These are phyloP conservation scores for Crithidia thermophila DNA, from an alignment of 208 protist genomes.

Conservation along the genomic window DNA sequence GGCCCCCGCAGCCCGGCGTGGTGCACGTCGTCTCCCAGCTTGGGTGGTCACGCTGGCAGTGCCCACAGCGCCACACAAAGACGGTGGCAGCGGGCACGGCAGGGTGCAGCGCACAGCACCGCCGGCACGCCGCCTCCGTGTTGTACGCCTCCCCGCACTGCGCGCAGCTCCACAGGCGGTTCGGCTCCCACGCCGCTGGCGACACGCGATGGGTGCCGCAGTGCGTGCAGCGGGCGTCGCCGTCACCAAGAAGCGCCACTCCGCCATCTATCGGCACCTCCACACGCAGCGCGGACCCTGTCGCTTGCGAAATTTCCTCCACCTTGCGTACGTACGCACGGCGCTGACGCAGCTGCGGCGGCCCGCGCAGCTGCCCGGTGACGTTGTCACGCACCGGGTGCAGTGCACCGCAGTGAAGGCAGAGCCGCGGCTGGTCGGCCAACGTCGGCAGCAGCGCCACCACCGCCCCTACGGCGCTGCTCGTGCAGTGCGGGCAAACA, in stretches of 20 bases:
- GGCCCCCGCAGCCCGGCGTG: conserved; percentile 42
- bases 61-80: conserved; percentile 54
- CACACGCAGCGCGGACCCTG: no score
- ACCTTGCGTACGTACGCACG: background rate
- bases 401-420: conserved; percentile 33
- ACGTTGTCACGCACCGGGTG: conserved; percentile 25
- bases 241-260: no score
- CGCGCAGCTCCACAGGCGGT: conserved; percentile 47
- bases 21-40: conserved; percentile 46
- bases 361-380: background rate
- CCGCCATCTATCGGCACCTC: no score
- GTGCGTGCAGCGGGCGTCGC: conserved; percentile 26
- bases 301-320: no score
- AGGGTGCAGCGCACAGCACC: conserved; percentile 46
- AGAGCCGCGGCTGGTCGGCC: conserved; percentile 46
- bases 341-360: background rate
- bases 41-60: conserved; percentile 30
- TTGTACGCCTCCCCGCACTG: conserved; percentile 33
- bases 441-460: conserved; percentile 35
- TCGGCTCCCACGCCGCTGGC: conserved; percentile 35
- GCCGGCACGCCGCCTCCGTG: conserved; percentile 37
- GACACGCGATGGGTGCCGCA: conserved; percentile 44
- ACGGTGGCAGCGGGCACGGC: conserved; percentile 35
- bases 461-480: conserved; percentile 26
- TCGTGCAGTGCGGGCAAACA: conserved; percentile 41